Conservation (phyloP, 2,329 filamentous ascomycete genomes). For the Phyllosticta capitalensis region DNA sequence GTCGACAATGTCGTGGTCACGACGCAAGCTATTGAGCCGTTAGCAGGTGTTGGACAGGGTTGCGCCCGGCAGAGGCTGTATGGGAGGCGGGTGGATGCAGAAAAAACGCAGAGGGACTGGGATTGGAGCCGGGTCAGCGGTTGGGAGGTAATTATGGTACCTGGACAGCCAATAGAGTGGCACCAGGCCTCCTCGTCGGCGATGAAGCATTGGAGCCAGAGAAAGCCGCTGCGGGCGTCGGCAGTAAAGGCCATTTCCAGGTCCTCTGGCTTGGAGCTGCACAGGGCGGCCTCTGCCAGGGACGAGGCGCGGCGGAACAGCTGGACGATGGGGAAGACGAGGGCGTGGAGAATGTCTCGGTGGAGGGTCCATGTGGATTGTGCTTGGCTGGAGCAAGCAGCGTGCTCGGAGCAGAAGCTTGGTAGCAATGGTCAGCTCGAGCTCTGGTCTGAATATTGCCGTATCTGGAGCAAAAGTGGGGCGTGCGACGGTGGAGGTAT, state of each 20-base stretch:
- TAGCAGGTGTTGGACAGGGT: slow-evolving; percentile 1
- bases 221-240: slow-evolving; percentile 47
- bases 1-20: slow-evolving; percentile 36
- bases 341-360: slow-evolving; percentile 49
- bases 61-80: not conserved
- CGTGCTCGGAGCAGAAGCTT: slow-evolving; percentile 38
- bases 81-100: slow-evolving; percentile 12
- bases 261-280: slow-evolving; percentile 40
- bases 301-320: slow-evolving; percentile 46
- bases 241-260: slow-evolving; percentile 49
- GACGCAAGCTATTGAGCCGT: slow-evolving; percentile 30
- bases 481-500: not conserved
- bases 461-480: slow-evolving; percentile 1
- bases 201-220: slow-evolving; percentile 51
- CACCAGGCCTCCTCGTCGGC: slow-evolving; percentile 50
- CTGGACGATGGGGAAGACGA: slow-evolving; percentile 48
- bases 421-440: slow-evolving; percentile 20
- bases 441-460: slow-evolving; percentile 18
- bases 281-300: slow-evolving; percentile 42
- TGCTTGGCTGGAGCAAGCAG: slow-evolving; percentile 21
- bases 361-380: slow-evolving; percentile 40
- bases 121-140: not conserved
- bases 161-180: slow-evolving; percentile 45
- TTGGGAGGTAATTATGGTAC: slow-evolving; percentile 13
- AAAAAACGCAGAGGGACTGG: not conserved